Conservation (phyloP, 2,329 filamentous ascomycete species). For the Colletotrichum gigasporum region DNA sequence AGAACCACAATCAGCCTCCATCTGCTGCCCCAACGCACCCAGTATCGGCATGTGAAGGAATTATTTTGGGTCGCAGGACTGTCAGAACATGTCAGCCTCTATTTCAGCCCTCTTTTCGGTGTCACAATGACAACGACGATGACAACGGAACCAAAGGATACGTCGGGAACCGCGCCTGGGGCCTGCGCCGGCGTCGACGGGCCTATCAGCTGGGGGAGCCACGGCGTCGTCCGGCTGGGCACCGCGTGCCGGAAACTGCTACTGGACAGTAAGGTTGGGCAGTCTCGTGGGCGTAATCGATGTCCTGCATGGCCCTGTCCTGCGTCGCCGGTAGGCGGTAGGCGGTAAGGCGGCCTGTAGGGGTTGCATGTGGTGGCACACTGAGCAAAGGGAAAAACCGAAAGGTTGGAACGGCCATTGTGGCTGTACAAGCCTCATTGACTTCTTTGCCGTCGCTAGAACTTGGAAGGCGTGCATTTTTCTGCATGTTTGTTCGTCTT, state of each 20-base stretch:
- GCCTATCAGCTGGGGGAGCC: constrained; percentile 18
- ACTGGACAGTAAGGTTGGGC: neutral
- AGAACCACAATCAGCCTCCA: constrained; percentile 2
- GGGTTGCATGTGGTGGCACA: neutral
- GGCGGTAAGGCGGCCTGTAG: neutral
- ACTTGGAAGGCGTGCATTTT: too few species aligned
- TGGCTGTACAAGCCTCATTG: constrained; percentile 14
- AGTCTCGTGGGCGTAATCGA: constrained; percentile 8
- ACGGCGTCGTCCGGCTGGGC: constrained; percentile 23
- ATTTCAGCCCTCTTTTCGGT: constrained; percentile 4
- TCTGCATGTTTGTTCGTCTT: neutral
- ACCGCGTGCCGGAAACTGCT: neutral
- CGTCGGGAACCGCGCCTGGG: neutral
- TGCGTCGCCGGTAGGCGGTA: too few species aligned
- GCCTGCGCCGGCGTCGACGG: constrained; percentile 12
- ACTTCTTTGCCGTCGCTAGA: too few species aligned
- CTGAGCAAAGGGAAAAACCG: neutral
- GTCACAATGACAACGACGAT: too few species aligned
- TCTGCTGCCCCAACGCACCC: too few species aligned
- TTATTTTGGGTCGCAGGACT: neutral
- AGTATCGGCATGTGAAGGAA: neutral
- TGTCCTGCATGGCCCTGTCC: neutral
- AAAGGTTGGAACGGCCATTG: neutral
- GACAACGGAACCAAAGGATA: neutral
- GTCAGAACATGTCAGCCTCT: constrained; percentile 3